Base-by-base conservation (phyloP, 2,329 filamentous ascomycete genomes). In the Ploettnerulaceae sp. region DNA sequence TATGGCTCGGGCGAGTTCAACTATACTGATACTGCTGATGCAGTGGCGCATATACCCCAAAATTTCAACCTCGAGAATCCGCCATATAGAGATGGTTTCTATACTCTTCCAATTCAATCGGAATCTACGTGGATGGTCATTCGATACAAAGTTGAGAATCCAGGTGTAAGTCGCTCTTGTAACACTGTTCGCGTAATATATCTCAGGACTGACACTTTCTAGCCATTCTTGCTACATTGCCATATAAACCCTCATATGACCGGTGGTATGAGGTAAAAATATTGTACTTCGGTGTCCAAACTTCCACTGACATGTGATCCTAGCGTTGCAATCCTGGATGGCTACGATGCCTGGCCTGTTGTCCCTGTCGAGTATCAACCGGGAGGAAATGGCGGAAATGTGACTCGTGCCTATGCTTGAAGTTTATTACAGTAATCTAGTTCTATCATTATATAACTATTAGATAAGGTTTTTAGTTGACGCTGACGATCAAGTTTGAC, bases 151-250 rank as follows among this genome's bases (percentile, higher is more conserved):
- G 68, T 69, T 1, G 59, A 64, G 0, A 72, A 70, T 45, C 70
- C 72, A 0, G 71, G 72, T 0, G 37, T 39, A 22, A 42, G 47
- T 46, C 20, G 26, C 29, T 12, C 3, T 12, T 18, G 4, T 20
- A 9, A 4, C 21, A 4, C 25, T 26, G 21, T n/a, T 5, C 15
- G 5, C 21, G 5, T 6, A 18, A 26, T 9, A 15, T 8, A 3
- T 15, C 33, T 26, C 5, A 21, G 12, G 5, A 14, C 28, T 18
- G 2, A 11, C 3, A n/a, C 12, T 5, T 25, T 33, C 5, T 24
- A 46, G 41, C 66, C 70, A 0, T 75, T 67, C 47, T 56, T 76
- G 38, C 52, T 76, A 33, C 73, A 76, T 57, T 76, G 73, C 49
- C 72, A 76, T 57, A 69, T 75, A 14, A 64, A 71, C 51, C 67